Conservation (phyloP, 768 basidiomycete species). For the Boletellus emodensis region DNA sequence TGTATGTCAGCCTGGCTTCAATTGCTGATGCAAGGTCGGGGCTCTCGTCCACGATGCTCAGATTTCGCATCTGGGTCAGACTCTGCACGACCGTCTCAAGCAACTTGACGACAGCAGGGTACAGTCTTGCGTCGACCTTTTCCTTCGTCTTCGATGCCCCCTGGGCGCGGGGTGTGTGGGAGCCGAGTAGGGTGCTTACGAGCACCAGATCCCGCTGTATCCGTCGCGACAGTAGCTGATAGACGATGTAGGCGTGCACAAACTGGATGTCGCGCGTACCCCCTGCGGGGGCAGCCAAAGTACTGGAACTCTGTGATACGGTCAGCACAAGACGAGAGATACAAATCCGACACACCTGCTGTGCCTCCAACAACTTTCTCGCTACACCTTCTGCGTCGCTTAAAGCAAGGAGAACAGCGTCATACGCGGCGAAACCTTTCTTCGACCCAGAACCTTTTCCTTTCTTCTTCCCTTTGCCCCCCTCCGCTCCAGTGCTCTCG, state of each 20-base stretch:
- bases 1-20: slow-evolving; percentile 70
- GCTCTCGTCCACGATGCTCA: slow-evolving; percentile 85
- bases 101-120: slow-evolving; percentile 83
- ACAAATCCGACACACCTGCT: slow-evolving; percentile 52
- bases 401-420: slow-evolving; percentile 75
- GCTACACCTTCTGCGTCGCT: slow-evolving; percentile 89
- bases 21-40: slow-evolving; percentile 76
- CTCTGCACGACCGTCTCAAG: slow-evolving; percentile 85
- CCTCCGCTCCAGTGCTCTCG: slow-evolving; percentile 25
- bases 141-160: slow-evolving; percentile 34
- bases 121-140: slow-evolving; percentile 67
- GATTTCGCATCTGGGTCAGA: slow-evolving; percentile 74
- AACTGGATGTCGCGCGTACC: slow-evolving; percentile 74
- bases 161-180: slow-evolving; percentile 32
- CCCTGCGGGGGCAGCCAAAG: slow-evolving; percentile 34
- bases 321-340: background rate
- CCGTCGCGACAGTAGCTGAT: slow-evolving; percentile 81
- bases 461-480: slow-evolving; percentile 32
- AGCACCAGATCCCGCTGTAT: slow-evolving; percentile 87
- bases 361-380: slow-evolving; percentile 74
- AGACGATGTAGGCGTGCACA: slow-evolving; percentile 82
- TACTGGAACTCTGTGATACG: slow-evolving; percentile 39
- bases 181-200: slow-evolving; percentile 57
- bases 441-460: slow-evolving; percentile 49
- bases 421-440: slow-evolving; percentile 81